Evolutionary conservation across 257 asterid genomes (phyloP).

Genomic region (Salvia miltiorrhiza): DNA sequence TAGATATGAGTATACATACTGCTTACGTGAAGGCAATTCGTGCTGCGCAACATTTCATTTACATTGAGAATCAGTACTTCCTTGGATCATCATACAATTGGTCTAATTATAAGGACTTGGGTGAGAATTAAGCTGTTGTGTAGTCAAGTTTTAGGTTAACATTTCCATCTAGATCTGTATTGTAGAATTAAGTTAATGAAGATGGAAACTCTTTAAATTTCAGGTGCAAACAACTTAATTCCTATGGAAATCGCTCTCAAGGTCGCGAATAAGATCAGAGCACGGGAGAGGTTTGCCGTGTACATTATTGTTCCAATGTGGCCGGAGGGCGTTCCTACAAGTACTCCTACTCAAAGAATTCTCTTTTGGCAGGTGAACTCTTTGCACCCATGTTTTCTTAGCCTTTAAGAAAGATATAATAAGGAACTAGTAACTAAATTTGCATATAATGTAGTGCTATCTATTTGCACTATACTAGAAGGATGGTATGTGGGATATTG

Average conservation of each 20-base stretch:
- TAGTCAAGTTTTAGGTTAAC: background rate
- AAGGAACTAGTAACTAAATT: background rate
- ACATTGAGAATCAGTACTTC: slow-evolving; percentile 89
- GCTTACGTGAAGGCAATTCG: slow-evolving; percentile 92
- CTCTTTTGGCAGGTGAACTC: slow-evolving; percentile 81
- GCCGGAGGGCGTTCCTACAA: slow-evolving; percentile 93
- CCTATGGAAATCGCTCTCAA: slow-evolving; percentile 96
- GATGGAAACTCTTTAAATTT: background rate
- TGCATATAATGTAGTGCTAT: background rate
- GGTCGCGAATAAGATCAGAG: slow-evolving; percentile 72
- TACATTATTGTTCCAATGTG: slow-evolving; percentile 88
- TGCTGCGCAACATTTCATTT: slow-evolving; percentile 87
- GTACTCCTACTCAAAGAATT: slow-evolving; percentile 80
- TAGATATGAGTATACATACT: slow-evolving; percentile 92
- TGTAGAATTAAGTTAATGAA: slow-evolving; percentile 7
- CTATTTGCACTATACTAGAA: too few relatives aligned
- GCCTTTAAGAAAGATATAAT: background rate
- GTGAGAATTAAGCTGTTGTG: slow-evolving; percentile 32
- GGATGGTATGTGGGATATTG: too few relatives aligned
- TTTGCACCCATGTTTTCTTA: background rate
- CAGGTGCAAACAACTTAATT: slow-evolving; percentile 92
- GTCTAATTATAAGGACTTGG: slow-evolving; percentile 57
- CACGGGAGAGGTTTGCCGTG: slow-evolving; percentile 74
- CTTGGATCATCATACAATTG: slow-evolving; percentile 87
- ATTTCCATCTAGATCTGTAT: background rate